Base-by-base conservation (phyloP, 208 protist genomes). In the Acanthamoeba culbertsoni region DNA sequence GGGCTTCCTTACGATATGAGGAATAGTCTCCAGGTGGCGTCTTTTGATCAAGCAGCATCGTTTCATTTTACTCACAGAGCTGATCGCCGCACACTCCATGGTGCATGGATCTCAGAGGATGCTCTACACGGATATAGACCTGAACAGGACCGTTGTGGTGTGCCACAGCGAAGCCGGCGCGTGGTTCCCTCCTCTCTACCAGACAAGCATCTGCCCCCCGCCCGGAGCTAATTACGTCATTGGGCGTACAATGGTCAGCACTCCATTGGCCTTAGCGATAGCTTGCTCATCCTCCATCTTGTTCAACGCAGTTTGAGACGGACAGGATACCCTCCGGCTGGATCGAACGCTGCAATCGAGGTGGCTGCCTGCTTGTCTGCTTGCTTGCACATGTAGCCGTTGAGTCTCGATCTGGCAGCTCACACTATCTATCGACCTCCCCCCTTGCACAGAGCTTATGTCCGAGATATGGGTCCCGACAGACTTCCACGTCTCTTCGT, bases 161-260 rank as follows among this genome's bases (percentile, higher is more conserved):
- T 93, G 91, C 51, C 91, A 93, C 91, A 88, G 71, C 55, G 91
- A 93, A 37, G 51, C 91, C 23, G 91, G 91, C n/a, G 91, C 91
- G n/a, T 93, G 91, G 91, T 20, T n/a, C 45, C 91, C 91, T 5
- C 53, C 91, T 0, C 75, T 82, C 28, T 93, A 75, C 91, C 7
- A 88, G 57, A 93, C 91, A 14, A 45, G 37, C 6, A 40, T 88
- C 28, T 93, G 91, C 48, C 91, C 91, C 18, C 91, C 91, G 16
- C 2, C 65, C 12, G 91, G 46, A 26, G 88, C 88, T 1, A 28
- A 31, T 16, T 93, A 79, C 37, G 68, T 65, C 0, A 45, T 93
- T 16, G 88, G 88, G n/a, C 82, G 82, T 35, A 90, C 82, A 4
- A 90, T 90, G 82, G 82, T 90, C 26, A n/a, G 48, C 59, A 12